These are phyloP conservation scores for Eimeria acervulina DNA, from an alignment of 169 alveolate genomes.

Conservation along the genomic window DNA sequence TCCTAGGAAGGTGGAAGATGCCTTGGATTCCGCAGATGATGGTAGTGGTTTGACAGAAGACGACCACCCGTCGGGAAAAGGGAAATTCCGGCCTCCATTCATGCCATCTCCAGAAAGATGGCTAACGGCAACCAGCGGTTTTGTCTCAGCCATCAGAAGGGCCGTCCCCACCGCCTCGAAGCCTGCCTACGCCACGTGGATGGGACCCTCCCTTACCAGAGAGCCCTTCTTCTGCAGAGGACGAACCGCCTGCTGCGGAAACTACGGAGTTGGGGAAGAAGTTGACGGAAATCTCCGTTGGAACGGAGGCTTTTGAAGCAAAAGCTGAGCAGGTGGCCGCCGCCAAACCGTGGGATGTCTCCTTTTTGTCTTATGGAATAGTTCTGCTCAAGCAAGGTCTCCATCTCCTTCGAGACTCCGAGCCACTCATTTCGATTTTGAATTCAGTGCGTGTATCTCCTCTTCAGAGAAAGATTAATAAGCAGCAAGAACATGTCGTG, in stretches of 20 bases:
- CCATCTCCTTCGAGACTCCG: not conserved
- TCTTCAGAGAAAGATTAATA: not conserved
- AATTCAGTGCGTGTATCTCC: no score
- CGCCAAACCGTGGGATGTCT: not conserved
- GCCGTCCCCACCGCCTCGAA: not conserved
- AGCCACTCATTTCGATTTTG: not conserved
- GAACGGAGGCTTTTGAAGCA: not conserved
- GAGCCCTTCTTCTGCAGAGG: not conserved
- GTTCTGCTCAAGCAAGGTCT: not conserved
- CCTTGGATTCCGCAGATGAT: not conserved
- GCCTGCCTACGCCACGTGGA: not conserved
- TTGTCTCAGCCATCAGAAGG: not conserved
- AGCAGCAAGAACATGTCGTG: not conserved
- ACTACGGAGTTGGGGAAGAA: not conserved
- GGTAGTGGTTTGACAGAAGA: not conserved
- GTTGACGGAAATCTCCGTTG: not conserved
- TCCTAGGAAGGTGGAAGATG: not conserved
- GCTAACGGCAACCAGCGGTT: not conserved
- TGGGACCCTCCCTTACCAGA: constrained; percentile 4
- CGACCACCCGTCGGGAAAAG: not conserved
- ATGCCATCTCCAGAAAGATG: no score
- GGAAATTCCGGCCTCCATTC: not conserved
- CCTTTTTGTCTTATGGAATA: not conserved
- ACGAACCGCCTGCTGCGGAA: not conserved
- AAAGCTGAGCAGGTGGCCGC: not conserved